Conservation (phyloP, 208 protist species). For the Crithidia thermophila region DNA sequence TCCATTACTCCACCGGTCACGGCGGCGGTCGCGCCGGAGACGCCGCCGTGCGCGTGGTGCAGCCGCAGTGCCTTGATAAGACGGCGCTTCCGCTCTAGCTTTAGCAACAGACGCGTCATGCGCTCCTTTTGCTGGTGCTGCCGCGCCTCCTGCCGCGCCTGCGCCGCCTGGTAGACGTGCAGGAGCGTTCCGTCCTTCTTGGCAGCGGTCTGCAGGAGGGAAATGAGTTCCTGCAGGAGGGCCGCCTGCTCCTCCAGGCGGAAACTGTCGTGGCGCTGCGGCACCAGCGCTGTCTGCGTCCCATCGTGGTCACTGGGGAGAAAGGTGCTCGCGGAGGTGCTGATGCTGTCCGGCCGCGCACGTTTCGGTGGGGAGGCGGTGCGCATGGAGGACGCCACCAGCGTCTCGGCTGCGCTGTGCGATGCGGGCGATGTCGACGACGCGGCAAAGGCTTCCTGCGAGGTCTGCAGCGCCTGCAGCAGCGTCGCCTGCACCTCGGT, state of each 20-base stretch:
- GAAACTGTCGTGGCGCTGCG: constrained; percentile 3
- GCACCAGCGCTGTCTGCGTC: too few species aligned
- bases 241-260: constrained; percentile 22
- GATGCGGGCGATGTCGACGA: not conserved
- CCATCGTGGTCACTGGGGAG: not conserved
- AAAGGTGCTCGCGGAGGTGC: not conserved
- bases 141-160: constrained; percentile 36
- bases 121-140: constrained; percentile 28
- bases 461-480: constrained; percentile 24
- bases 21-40: not conserved
- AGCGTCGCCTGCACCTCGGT: constrained; percentile 31
- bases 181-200: constrained; percentile 60
- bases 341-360: not conserved
- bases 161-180: constrained; percentile 49
- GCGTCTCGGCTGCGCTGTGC: not conserved
- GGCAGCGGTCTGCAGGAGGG: constrained; percentile 57
- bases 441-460: constrained; percentile 2
- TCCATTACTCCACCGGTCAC: not conserved
- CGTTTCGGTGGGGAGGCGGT: not conserved
- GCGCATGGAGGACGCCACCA: constrained; percentile 3
- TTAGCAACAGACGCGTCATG: constrained; percentile 21
- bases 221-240: constrained; percentile 42
- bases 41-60: constrained; percentile 9
- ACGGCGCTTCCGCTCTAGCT: constrained; percentile 31
- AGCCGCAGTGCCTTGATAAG: constrained; percentile 27